These are phyloP conservation scores for Tolypocladium tundrense DNA, from an alignment of 2,329 filamentous ascomycete species.

Conservation along the genomic window DNA sequence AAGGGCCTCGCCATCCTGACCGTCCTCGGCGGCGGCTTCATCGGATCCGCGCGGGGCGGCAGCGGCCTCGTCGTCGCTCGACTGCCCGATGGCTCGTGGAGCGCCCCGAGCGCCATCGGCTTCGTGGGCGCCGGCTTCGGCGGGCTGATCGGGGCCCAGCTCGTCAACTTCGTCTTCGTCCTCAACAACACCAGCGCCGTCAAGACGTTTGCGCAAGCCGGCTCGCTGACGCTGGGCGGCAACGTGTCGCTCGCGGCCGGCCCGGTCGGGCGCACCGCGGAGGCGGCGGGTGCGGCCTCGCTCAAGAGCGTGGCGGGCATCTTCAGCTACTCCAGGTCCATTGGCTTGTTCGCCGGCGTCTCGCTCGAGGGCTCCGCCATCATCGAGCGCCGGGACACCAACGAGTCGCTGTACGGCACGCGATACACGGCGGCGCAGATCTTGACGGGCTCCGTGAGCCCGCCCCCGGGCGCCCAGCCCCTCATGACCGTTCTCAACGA, in stretches of 20 bases:
- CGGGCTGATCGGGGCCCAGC: slow-evolving; percentile 77
- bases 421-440: slow-evolving; percentile 74
- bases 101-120: slow-evolving; percentile 70
- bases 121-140: slow-evolving; percentile 75
- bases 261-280: slow-evolving; percentile 86
- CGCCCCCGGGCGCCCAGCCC: slow-evolving; percentile 73
- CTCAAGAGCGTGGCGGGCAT: slow-evolving; percentile 82
- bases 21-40: slow-evolving; percentile 78
- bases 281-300: slow-evolving; percentile 89
- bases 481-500: slow-evolving; percentile 80
- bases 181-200: slow-evolving; percentile 86
- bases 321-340: slow-evolving; percentile 97
- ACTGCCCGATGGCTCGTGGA: slow-evolving; percentile 68
- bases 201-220: slow-evolving; percentile 85
- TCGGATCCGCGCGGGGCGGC: slow-evolving; percentile 72
- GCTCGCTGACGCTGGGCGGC: slow-evolving; percentile 83
- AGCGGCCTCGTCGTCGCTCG: slow-evolving; percentile 75
- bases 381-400: slow-evolving; percentile 90
- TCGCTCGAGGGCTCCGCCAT: slow-evolving; percentile 88
- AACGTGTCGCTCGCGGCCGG: slow-evolving; percentile 95
- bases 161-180: slow-evolving; percentile 96
- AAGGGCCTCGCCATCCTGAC: slow-evolving; percentile 86
- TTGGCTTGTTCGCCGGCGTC: slow-evolving; percentile 92
- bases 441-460: slow-evolving; percentile 64
- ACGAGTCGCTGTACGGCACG: slow-evolving; percentile 87